Evolutionary conservation across 2,329 filamentous ascomycete species (phyloP), one percentile per base, ranked within the genome.

Genomic region (Periconia sp.): DNA sequence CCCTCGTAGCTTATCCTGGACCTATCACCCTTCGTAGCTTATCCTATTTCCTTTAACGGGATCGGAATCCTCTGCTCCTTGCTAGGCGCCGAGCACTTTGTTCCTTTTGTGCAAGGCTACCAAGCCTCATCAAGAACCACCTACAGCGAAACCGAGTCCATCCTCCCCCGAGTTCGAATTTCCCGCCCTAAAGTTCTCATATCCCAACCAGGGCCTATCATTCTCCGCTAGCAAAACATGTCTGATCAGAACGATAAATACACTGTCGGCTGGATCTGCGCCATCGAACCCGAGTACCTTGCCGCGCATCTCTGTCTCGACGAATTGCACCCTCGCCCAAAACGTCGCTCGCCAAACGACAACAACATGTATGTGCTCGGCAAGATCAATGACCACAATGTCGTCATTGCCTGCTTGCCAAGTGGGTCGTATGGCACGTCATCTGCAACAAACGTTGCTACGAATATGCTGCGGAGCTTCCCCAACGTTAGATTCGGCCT

Each of bases 401-500:
- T 43, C 24, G 32, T 36, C 3, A 26, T 13, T 23, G 25, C 40
- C 11, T 35, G 19, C 24, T 31, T 42, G 11, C 39, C 39, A 23
- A 23, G 21, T 9, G 32, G 39, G 8, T n/a, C 29, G 17, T 17
- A 9, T 8, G 39, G 39, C 24, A 42, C 21, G 15, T 28, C 26
- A 13, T 42, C 39, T 11, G 39, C 39, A 4, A 24, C 39, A 18
- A 29, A 13, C 4, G 39, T 42, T 10, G 39, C 39, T 3, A 42
- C 18, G 31, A 31, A 42, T 16, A 42, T 42, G 39, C 30, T 42
- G 21, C 39, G 32, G 19, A 42, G 23, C 23, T 42, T 42, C 39
- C 39, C 39, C 3, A 42, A 36, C 5, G 63, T 75, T 24, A 55
- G 49, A 25, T 52, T 74, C 24, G 63, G 60, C 5, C 52, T 77